phyloP scores from a whole-genome alignment of 805 yeast species.

The Hanseniaspora lindneri region DNA sequence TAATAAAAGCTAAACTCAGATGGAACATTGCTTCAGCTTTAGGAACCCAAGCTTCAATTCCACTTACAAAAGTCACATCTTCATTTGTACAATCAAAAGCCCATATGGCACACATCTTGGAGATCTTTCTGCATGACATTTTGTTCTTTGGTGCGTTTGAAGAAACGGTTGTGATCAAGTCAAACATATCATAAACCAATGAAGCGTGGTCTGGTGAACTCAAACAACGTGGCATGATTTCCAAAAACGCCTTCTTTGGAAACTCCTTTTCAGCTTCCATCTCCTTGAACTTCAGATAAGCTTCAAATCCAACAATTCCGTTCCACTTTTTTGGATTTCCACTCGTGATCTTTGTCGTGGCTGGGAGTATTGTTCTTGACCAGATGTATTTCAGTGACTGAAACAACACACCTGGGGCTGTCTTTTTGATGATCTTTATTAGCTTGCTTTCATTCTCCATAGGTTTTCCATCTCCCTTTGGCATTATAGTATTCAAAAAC shows the following conservation, averaged over 20 bases:
- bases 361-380: slow-evolving; percentile 44
- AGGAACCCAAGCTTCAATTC: slow-evolving; percentile 63
- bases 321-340: slow-evolving; percentile 46
- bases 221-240: slow-evolving; percentile 73
- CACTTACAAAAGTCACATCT: slow-evolving; percentile 47
- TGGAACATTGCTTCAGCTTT: slow-evolving; percentile 83
- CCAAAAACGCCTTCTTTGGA: slow-evolving; percentile 63
- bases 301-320: slow-evolving; percentile 67
- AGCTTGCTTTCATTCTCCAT: slow-evolving; percentile 36
- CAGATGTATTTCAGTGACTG: slow-evolving; percentile 72
- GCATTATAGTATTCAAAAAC: slow-evolving; percentile 49
- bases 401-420: slow-evolving; percentile 60
- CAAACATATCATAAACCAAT: slow-evolving; percentile 77
- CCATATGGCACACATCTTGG: slow-evolving; percentile 80
- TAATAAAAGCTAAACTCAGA: slow-evolving; percentile 57
- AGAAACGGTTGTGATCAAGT: slow-evolving; percentile 61
- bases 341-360: background rate
- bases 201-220: slow-evolving; percentile 81
- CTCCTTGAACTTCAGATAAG: slow-evolving; percentile 56
- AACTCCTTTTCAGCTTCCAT: slow-evolving; percentile 53
- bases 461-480: slow-evolving; percentile 39
- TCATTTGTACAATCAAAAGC: slow-evolving; percentile 44
- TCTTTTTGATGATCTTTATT: slow-evolving; percentile 33
- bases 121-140: slow-evolving; percentile 65
- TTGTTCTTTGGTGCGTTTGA: slow-evolving; percentile 69